Evolutionary conservation across 1,284 basidiomycete genomes (phyloP), one percentile per base, ranked within the genome.

Genomic region (Ceratobasidium theobromae): DNA sequence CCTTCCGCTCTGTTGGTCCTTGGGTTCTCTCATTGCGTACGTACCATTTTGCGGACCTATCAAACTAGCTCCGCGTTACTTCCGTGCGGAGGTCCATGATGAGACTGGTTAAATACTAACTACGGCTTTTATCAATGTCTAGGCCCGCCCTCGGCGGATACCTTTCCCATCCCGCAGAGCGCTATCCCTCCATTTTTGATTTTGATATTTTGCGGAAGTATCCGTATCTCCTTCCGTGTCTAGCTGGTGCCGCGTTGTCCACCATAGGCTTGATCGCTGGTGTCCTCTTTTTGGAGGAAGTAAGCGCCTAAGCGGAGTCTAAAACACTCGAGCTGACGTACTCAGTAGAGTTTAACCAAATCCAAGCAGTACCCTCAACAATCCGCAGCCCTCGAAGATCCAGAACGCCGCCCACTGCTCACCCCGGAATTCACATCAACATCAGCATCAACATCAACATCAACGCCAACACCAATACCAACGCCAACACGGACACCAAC

Each of bases 221-320:
- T 55, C 76, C 77, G 0, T 78, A 75, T 53, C 72, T 72, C 48
- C 68, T 78, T n/a, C 76, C 77, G 0, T 78, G 77, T 70, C 66
- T 74, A 23, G 60, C 74, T 45, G 73, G 73, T 1, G 72, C 75
- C 2, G 66, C 70, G 3, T 72, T 77, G 53, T 74, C 75, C 9
- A 49, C 74, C 5, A 21, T 66, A 21, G 72, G 68, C 53, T 71
- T 76, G 4, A 6, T 77, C n/a, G 41, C 75, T 2, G 75, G 73
- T 6, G 55, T 70, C 25, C 52, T 76, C 40, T 76, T 74, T 55
- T 71, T 78, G 46, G 71, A 77, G 41, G 77, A 78, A 65, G 71
- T 71, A 1, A 58, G 70, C 40, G 40, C 48, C n/a, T n/a, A n/a
- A n/a, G n/a, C n/a, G n/a, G n/a, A n/a, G 35, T 38, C 35, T 38